Conservation (phyloP, 805 yeast species). For the Limtongia smithiae region DNA sequence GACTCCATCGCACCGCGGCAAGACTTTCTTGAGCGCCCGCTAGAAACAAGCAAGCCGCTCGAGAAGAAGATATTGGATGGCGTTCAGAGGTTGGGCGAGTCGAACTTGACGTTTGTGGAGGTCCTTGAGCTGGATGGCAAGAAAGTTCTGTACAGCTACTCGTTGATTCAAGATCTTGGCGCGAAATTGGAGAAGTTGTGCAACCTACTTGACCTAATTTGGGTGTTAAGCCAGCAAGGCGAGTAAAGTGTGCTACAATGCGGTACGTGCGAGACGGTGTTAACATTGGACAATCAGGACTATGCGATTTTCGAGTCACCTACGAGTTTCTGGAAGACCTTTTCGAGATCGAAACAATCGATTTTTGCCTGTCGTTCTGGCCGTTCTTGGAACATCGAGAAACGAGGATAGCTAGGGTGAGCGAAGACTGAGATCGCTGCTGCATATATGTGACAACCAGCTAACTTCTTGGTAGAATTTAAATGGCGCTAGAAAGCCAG, state of each 20-base stretch:
- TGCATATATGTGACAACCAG: neutral
- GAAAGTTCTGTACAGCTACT: conserved; percentile 19
- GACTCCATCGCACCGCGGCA: too few species aligned
- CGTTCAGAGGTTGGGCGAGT: neutral
- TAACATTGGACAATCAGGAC: conserved; percentile 4
- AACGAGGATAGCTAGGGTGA: conserved; percentile 25
- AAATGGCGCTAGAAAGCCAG: conserved; percentile 36
- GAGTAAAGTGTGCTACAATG: too few species aligned
- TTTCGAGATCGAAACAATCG: conserved; percentile 36
- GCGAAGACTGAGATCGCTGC: neutral
- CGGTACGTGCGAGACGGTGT: neutral
- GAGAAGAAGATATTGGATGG: neutral
- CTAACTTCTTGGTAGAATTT: conserved; percentile 19
- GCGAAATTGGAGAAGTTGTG: conserved; percentile 16
- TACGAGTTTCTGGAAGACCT: conserved; percentile 37
- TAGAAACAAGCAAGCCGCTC: neutral
- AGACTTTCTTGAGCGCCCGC: too few species aligned
- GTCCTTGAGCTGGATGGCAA: conserved; percentile 7
- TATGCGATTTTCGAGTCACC: conserved; percentile 23
- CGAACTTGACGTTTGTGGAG: neutral
- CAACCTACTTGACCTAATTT: conserved; percentile 27
- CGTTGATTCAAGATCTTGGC: conserved; percentile 6
- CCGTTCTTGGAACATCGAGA: conserved; percentile 36
- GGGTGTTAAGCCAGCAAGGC: conserved; percentile 8
- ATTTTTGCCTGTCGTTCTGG: conserved; percentile 40